Evolutionary conservation across 2,329 filamentous ascomycete species (phyloP).

Genomic region (Fusarium mundagurra): DNA sequence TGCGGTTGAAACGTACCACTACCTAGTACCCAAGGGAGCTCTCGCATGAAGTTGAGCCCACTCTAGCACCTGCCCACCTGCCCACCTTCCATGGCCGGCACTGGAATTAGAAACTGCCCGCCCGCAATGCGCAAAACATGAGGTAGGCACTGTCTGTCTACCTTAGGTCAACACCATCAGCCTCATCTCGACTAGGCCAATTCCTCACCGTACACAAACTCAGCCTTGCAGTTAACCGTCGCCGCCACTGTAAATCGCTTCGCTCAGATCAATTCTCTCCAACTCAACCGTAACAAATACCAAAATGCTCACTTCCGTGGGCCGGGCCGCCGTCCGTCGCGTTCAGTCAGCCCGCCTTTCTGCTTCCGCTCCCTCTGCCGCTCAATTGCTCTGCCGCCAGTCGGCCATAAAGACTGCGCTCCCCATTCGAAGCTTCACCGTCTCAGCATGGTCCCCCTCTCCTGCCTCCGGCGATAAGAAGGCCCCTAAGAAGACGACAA

Average conservation of each 20-base stretch:
- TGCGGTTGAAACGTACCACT: not conserved
- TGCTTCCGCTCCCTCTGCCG: constrained; percentile 36
- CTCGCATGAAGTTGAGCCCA: constrained; percentile 17
- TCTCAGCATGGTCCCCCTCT: constrained; percentile 43
- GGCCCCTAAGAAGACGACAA: constrained; percentile 29
- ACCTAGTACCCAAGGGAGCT: constrained; percentile 14
- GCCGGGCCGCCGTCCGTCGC: constrained; percentile 52
- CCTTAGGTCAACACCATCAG: constrained; percentile 28
- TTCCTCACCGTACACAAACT: constrained; percentile 18
- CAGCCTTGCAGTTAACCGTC: constrained; percentile 1
- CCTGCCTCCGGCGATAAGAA: constrained; percentile 37
- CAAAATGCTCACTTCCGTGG: constrained; percentile 55
- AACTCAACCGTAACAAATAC: not conserved
- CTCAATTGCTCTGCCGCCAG: constrained; percentile 37
- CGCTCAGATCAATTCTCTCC: not conserved
- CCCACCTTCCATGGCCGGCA: constrained; percentile 16
- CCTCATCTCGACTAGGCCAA: constrained; percentile 15
- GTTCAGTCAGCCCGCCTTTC: constrained; percentile 39
- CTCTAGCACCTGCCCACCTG: constrained; percentile 6
- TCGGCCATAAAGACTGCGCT: constrained; percentile 26
- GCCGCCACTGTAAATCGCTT: not conserved
- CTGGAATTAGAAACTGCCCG: constrained; percentile 19
- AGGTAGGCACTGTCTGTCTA: not conserved
- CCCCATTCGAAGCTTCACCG: constrained; percentile 45
- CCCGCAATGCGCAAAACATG: constrained; percentile 20